phyloP scores from a whole-genome alignment of 1,284 basidiomycete genomes.

The Volvariella surrecta region DNA sequence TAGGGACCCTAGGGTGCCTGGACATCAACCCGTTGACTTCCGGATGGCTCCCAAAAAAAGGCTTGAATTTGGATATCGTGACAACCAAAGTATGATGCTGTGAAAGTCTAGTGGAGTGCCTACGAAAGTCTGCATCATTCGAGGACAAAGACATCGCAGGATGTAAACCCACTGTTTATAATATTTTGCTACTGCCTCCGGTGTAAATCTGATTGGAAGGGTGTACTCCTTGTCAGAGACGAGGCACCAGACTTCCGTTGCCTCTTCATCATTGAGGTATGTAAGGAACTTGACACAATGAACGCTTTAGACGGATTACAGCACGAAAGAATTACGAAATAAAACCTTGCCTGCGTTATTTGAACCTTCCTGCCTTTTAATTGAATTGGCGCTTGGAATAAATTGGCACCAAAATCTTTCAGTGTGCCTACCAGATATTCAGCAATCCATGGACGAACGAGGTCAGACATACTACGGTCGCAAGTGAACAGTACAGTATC shows the following conservation, averaged over 20 bases:
- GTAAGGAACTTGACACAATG: constrained; percentile 18
- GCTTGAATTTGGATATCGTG: constrained; percentile 34
- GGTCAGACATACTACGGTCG: constrained; percentile 26
- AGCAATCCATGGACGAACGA: constrained; percentile 43
- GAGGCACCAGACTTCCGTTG: constrained; percentile 23
- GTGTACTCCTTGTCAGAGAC: constrained; percentile 26
- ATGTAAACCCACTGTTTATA: constrained; percentile 12
- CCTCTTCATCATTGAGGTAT: no score
- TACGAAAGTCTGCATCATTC: no score
- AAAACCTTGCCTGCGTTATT: constrained; percentile 38
- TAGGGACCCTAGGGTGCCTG: no score
- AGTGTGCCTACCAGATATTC: constrained; percentile 39
- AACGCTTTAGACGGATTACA: no score
- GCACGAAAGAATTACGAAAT: no score
- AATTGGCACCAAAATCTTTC: constrained; percentile 36
- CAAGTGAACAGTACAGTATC: no score
- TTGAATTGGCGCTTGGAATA: constrained; percentile 23
- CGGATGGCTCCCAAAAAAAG: no score
- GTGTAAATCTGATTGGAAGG: constrained; percentile 25
- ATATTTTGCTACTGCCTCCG: constrained; percentile 23
- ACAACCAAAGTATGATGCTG: constrained; percentile 24
- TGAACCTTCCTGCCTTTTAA: constrained; percentile 39
- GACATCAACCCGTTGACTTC: no score
- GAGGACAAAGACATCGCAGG: no score
- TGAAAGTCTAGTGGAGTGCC: constrained; percentile 16